phyloP scores from a whole-genome alignment of 2,329 filamentous ascomycete genomes.

The Colletotrichum sp. region DNA sequence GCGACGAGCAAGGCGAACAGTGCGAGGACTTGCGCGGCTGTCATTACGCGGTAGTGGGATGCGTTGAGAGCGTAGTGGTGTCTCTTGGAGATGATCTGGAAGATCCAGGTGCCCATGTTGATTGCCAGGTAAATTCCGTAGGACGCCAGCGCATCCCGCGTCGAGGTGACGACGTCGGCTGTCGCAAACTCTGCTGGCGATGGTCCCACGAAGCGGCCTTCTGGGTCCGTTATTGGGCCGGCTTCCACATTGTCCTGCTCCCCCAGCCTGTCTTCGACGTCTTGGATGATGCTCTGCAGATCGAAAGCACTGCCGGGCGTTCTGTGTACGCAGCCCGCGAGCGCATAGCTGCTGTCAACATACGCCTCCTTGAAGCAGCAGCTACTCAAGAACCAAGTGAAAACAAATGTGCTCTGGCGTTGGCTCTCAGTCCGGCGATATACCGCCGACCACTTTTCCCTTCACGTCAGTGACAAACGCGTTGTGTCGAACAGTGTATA shows the following conservation, averaged over 20 bases:
- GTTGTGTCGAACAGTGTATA: not conserved
- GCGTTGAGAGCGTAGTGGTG: not conserved
- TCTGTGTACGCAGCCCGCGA: not conserved
- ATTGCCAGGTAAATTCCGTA: not conserved
- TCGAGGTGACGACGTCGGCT: not conserved
- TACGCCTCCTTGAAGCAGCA: not conserved
- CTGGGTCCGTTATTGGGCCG: not conserved
- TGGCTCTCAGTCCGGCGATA: not conserved
- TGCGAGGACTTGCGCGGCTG: not conserved
- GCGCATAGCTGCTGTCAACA: not conserved
- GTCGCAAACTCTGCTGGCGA: not conserved
- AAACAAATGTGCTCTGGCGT: not conserved
- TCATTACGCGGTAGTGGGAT: not conserved
- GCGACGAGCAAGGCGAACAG: not conserved
- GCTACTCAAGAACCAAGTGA: slow-evolving; percentile 9
- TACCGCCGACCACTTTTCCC: not conserved
- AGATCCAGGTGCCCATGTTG: not conserved
- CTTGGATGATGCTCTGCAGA: not conserved
- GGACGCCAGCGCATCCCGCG: not conserved
- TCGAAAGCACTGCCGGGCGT: not conserved
- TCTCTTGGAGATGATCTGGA: not conserved
- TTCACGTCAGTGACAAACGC: not conserved
- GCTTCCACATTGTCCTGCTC: not conserved
- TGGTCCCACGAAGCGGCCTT: not conserved
- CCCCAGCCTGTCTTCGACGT: not conserved